A percentile compares a stretch with the other conserved stretches of the same genome.
phyloP scores from a whole-genome alignment of 2,329 filamentous ascomycete species.

The Setomelanomma holmii region DNA sequence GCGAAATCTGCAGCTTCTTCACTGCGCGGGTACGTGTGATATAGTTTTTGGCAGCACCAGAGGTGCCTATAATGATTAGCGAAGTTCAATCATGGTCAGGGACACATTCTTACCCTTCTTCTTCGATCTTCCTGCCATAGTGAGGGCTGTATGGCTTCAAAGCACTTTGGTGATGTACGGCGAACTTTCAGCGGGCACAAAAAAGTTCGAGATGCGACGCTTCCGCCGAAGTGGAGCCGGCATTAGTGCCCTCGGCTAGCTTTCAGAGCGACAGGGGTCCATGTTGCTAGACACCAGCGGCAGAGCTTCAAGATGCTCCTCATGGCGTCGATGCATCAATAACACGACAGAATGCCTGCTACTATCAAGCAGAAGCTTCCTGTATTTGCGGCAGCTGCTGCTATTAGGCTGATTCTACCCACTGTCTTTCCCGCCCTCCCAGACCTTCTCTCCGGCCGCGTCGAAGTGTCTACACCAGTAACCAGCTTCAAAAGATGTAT shows the following conservation, averaged over 20 bases:
- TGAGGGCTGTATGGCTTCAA: constrained; percentile 9
- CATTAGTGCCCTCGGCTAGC: constrained; percentile 21
- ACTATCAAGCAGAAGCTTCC: constrained; percentile 62
- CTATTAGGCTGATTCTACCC: constrained; percentile 81
- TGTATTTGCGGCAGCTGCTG: constrained; percentile 78
- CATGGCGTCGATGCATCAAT: constrained; percentile 19
- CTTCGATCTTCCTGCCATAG: constrained; percentile 48
- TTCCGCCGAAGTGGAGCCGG: constrained; percentile 29
- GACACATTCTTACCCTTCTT: constrained; percentile 68
- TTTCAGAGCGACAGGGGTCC: constrained; percentile 21
- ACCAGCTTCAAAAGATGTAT: constrained; percentile 97
- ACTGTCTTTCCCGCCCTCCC: constrained; percentile 82
- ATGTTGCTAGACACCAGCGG: constrained; percentile 11
- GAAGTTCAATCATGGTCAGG: neutral
- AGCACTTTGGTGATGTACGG: constrained; percentile 3
- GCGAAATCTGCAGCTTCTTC: constrained; percentile 94
- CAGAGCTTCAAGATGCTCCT: constrained; percentile 7
- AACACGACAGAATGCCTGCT: constrained; percentile 1
- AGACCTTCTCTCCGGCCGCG: constrained; percentile 84
- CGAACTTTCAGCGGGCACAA: constrained; percentile 31
- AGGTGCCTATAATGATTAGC: constrained; percentile 63
- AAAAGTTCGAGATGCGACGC: constrained; percentile 40
- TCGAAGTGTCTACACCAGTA: constrained; percentile 95
- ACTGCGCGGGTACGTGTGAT: constrained; percentile 97
- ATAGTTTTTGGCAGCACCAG: constrained; percentile 97